These are phyloP conservation scores for Vickermania spadyakhi DNA, from an alignment of 208 protist genomes.

Conservation along the genomic window DNA sequence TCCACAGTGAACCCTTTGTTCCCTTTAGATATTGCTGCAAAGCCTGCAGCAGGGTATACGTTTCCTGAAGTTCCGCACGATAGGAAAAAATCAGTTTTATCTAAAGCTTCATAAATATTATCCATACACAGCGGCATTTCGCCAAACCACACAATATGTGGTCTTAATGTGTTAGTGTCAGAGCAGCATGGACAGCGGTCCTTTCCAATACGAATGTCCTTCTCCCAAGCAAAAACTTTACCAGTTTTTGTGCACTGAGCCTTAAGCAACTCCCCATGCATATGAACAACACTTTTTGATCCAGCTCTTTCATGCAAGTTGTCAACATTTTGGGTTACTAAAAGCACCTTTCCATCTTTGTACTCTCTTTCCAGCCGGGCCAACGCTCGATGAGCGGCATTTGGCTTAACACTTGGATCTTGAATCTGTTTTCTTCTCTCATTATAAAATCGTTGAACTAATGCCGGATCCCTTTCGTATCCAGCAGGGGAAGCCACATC, in stretches of 20 bases:
- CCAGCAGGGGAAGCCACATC: conserved; percentile 49
- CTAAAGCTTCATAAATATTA: conserved; percentile 23
- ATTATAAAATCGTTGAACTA: conserved; percentile 70
- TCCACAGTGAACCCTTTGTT: conserved; percentile 41
- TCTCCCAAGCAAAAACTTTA: conserved; percentile 14
- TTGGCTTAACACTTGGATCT: conserved; percentile 23
- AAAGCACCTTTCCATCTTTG: conserved; percentile 13
- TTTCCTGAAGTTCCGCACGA: conserved; percentile 63
- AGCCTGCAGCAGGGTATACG: conserved; percentile 68
- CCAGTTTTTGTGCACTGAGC: conserved; percentile 34
- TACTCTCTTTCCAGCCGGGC: conserved; percentile 27
- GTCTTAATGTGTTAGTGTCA: conserved; percentile 37
- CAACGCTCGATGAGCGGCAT: conserved; percentile 41
- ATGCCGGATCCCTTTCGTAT: conserved; percentile 25
- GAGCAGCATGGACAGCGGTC: conserved; percentile 38
- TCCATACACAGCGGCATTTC: conserved; percentile 70
- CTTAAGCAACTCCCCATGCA: conserved; percentile 78
- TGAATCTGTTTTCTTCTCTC: conserved; percentile 29
- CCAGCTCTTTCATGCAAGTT: conserved; percentile 67
- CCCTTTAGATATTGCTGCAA: conserved; percentile 20
- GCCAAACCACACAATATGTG: conserved; percentile 80
- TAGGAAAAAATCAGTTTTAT: conserved; percentile 50
- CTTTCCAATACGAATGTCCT: conserved; percentile 15
- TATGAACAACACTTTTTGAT: conserved; percentile 51
- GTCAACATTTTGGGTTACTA: conserved; percentile 79